Evolutionary conservation across 169 alveolate genomes (phyloP), one percentile per base, ranked within the genome.

Genomic region (Cryptosporidium meleagridis): DNA sequence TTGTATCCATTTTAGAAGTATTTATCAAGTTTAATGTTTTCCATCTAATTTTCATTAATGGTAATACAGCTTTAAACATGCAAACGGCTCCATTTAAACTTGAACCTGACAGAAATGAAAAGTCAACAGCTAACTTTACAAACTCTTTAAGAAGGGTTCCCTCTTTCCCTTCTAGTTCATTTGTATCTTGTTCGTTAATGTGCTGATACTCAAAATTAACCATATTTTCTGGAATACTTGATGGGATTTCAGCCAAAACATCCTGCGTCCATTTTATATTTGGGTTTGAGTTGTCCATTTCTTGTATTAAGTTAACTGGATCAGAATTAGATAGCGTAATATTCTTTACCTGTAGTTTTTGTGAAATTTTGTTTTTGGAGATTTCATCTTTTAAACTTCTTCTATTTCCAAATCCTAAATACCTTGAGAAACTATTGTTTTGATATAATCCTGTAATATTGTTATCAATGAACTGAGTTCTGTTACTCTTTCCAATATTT

Each of bases 11-110:
- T 80, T 80, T 80, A 3, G 73, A 44, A 3, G 37, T 65, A 41
- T 51, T 45, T 29, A 80, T 80, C 10, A 35, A 23, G 53, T 80
- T 80, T 26, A 62, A 45, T 59, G 59, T 18, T 80, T 65, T 80
- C 89, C 89, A 80, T 48, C 89, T 80, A 26, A 80, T 44, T 48
- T 59, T 41, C 80, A 80, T 80, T 16, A 62, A 62, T 29, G 89
- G 89, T 45, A 80, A 65, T 16, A 65, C 65, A 26, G 89, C 73
- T 37, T 80, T 65, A 62, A 61, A 80, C 89, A 80, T 80, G 29
- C 89, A 80, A 44, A 80, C 75, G 1, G 89, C 73, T 33, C 61
- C 75, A 62, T 58, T 80, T 48, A 80, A 62, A 41, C 75, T 65
- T 58, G 75, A 59, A 5, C 80, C 69, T 7, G 75, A 65, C n/a